Percentiles rank a stretch among this genome's conserved stretches.
Evolutionary conservation across 2,329 filamentous ascomycete genomes (phyloP).

Genomic region (Colletotrichum tropicale): DNA sequence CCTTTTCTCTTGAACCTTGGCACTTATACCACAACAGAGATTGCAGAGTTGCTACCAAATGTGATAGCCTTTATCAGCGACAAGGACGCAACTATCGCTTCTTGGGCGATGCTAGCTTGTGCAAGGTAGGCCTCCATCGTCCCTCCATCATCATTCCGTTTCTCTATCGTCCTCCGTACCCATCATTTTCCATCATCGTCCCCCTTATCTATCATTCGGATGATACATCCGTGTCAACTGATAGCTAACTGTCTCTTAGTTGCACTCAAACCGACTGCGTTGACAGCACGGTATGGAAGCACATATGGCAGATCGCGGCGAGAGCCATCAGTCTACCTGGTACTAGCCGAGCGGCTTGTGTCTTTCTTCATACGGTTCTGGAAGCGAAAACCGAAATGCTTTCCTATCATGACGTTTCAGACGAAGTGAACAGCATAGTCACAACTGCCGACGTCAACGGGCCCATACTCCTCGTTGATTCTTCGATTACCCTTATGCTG

Average conservation of each 20-base stretch:
- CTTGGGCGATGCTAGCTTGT: slow-evolving; percentile 86
- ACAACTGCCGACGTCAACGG: slow-evolving; percentile 82
- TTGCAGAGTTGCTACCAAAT: slow-evolving; percentile 60
- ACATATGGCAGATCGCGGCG: slow-evolving; percentile 76
- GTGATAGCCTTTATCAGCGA: slow-evolving; percentile 67
- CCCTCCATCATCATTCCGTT: not conserved
- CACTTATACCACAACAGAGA: slow-evolving; percentile 52
- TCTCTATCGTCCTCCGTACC: not conserved
- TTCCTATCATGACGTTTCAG: slow-evolving; percentile 67
- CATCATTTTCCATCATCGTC: not conserved
- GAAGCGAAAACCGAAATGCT: slow-evolving; percentile 66
- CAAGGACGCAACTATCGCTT: slow-evolving; percentile 69
- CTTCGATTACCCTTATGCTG: slow-evolving; percentile 75
- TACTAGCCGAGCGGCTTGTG: slow-evolving; percentile 78
- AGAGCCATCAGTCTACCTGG: slow-evolving; percentile 72
- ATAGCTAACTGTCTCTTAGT: slow-evolving; percentile 30
- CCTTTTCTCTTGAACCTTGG: slow-evolving; percentile 59
- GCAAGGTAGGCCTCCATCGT: slow-evolving; percentile 63
- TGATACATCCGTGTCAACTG: not conserved
- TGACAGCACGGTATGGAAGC: slow-evolving; percentile 60
- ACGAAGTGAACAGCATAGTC: slow-evolving; percentile 75
- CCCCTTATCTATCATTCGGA: not conserved
- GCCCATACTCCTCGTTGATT: slow-evolving; percentile 79
- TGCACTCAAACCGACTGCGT: slow-evolving; percentile 29
- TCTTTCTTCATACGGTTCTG: slow-evolving; percentile 73